phyloP scores from a whole-genome alignment of 2,329 filamentous ascomycete species.

The Stachybotrys echinatus region DNA sequence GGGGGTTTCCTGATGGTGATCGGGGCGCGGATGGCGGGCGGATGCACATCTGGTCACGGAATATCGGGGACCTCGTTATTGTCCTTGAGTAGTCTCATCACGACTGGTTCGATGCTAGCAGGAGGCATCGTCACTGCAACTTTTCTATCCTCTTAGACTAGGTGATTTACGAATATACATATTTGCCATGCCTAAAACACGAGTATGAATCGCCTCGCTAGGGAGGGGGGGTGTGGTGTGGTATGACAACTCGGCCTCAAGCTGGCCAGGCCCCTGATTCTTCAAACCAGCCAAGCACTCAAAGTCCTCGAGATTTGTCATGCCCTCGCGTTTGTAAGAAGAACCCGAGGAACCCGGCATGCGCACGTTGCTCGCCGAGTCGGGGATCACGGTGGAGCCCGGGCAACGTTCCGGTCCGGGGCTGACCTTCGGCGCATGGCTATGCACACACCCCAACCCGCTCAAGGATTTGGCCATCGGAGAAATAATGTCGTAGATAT shows the following conservation, averaged over 20 bases:
- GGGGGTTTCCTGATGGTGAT: neutral
- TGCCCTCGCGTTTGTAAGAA: no score
- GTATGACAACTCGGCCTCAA: neutral
- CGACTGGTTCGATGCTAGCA: neutral
- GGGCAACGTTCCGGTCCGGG: neutral
- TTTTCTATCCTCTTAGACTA: neutral
- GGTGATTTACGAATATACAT: neutral
- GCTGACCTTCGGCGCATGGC: neutral
- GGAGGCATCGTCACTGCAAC: neutral
- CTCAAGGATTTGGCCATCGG: no score
- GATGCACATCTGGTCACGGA: neutral
- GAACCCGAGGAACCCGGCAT: no score
- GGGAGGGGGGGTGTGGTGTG: neutral
- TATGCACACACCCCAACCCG: neutral
- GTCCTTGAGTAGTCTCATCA: neutral
- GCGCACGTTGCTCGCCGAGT: slow-evolving; percentile 1
- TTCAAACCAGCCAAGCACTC: neutral
- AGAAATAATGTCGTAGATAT: no score
- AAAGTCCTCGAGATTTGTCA: no score
- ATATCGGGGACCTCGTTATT: neutral
- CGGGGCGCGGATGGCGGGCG: neutral
- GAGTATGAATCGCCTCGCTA: neutral
- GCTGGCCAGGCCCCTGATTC: neutral
- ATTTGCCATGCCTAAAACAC: neutral
- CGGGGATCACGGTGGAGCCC: neutral